Evolutionary conservation across 2,329 filamentous ascomycete species (phyloP).

Genomic region (Talaromyces atroroseus): DNA sequence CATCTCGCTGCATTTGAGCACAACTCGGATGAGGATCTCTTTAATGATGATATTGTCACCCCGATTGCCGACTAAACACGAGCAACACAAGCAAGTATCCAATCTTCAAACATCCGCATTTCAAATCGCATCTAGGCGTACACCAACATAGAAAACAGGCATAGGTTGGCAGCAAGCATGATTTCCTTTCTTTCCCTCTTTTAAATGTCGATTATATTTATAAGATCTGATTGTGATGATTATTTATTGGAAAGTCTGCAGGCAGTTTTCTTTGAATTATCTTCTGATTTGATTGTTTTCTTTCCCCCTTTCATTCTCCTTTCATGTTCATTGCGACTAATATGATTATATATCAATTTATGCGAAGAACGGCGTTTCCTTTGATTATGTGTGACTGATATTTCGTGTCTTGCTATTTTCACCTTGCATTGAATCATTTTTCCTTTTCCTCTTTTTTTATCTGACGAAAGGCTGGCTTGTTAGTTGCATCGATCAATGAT

Average conservation of each 20-base stretch:
- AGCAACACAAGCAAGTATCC: background rate
- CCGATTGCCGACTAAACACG: slow-evolving; percentile 12
- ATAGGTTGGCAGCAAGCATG: background rate
- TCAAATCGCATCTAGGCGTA: slow-evolving; percentile 3
- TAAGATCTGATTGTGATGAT: background rate
- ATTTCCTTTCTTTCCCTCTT: background rate
- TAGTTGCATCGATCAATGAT: slow-evolving; percentile 5
- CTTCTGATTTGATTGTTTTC: background rate
- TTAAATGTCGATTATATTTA: background rate
- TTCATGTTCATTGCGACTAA: background rate
- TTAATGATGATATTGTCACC: slow-evolving; percentile 12
- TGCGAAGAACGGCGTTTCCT: background rate
- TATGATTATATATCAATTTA: background rate
- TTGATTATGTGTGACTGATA: background rate
- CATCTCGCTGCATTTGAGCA: slow-evolving; percentile 9
- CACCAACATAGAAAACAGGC: background rate
- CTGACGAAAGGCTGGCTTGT: background rate
- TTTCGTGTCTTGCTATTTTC: background rate
- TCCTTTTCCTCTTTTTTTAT: background rate
- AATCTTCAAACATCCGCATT: background rate
- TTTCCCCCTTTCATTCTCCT: background rate
- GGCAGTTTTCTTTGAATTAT: background rate
- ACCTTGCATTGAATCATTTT: background rate
- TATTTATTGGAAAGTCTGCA: background rate
- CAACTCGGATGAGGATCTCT: slow-evolving; percentile 13